phyloP scores from a whole-genome alignment of 2,329 filamentous ascomycete genomes.

The Zopfia rhizophila region DNA sequence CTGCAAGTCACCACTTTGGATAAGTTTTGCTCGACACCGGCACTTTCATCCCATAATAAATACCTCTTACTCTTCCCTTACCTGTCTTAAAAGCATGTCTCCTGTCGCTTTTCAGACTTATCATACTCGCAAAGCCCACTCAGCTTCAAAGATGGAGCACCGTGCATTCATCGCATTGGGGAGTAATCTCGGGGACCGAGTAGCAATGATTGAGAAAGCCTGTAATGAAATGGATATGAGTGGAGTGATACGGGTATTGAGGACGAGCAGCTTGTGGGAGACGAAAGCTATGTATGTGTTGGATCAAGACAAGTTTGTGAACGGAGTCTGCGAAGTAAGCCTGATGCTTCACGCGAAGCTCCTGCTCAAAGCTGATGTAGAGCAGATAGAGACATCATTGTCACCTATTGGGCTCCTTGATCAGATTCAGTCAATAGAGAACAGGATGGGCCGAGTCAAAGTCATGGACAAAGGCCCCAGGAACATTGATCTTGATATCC shows the following conservation, averaged over 20 bases:
- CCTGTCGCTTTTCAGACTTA: background rate
- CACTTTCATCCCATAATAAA: too few species aligned
- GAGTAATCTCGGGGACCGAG: conserved; percentile 89
- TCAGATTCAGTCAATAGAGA: conserved; percentile 85
- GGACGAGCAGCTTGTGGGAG: conserved; percentile 91
- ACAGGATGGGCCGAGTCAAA: conserved; percentile 80
- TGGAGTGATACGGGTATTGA: conserved; percentile 75
- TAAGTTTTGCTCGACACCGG: too few species aligned
- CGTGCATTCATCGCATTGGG: conserved; percentile 86
- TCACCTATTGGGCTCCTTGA: conserved; percentile 81
- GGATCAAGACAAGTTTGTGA: conserved; percentile 88
- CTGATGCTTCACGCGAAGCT: background rate
- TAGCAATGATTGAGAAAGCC: conserved; percentile 85
- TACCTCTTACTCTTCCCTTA: too few species aligned
- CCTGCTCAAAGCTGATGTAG: conserved; percentile 6
- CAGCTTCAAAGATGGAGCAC: conserved; percentile 35
- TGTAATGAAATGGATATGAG: conserved; percentile 77
- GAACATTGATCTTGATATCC: conserved; percentile 93
- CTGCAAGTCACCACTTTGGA: too few species aligned
- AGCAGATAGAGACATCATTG: conserved; percentile 81
- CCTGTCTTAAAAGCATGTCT: too few species aligned
- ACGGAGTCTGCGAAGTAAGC: conserved; percentile 89
- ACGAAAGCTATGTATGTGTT: conserved; percentile 96
- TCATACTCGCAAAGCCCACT: conserved; percentile 20
- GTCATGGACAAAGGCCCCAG: conserved; percentile 91